Evolutionary conservation across 2,329 filamentous ascomycete species (phyloP).

Genomic region (Penicillium thymicola): DNA sequence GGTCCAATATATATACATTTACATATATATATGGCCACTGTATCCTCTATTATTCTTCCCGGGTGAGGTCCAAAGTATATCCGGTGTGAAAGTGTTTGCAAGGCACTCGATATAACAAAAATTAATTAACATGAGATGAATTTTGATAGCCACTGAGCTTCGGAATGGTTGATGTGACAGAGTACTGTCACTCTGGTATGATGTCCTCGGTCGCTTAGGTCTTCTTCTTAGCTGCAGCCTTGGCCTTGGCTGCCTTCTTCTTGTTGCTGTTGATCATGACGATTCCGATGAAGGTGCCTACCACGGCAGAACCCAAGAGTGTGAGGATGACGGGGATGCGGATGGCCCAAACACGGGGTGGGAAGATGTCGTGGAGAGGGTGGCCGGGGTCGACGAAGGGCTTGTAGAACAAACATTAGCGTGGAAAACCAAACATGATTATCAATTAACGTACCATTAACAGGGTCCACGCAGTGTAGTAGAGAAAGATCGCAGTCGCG

Average conservation of each 20-base stretch:
- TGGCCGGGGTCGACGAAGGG: constrained; percentile 96
- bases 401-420: constrained; percentile 53
- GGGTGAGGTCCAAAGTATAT: background rate
- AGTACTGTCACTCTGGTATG: constrained; percentile 3
- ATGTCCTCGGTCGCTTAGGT: constrained; percentile 48
- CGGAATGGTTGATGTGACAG: constrained; percentile 3
- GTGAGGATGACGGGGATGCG: constrained; percentile 97
- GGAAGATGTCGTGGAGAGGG: constrained; percentile 90
- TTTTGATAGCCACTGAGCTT: constrained; percentile 1
- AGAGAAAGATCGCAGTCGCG: constrained; percentile 72
- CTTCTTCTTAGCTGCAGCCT: constrained; percentile 82
- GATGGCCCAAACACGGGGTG: constrained; percentile 96
- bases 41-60: background rate
- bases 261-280: constrained; percentile 99
- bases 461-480: constrained; percentile 97
- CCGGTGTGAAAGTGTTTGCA: background rate
- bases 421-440: background rate
- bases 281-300: constrained; percentile 90
- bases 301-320: constrained; percentile 84
- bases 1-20: background rate
- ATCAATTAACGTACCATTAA: constrained; percentile 69
- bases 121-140: constrained; percentile 3
- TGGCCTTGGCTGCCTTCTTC: constrained; percentile 94
- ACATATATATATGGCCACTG: background rate
- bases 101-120: background rate